Percentiles rank a stretch among this genome's conserved stretches.
These are phyloP conservation scores for Clavariopsis aquatica DNA, from an alignment of 495 filamentous ascomycete species.

Conservation along the genomic window DNA sequence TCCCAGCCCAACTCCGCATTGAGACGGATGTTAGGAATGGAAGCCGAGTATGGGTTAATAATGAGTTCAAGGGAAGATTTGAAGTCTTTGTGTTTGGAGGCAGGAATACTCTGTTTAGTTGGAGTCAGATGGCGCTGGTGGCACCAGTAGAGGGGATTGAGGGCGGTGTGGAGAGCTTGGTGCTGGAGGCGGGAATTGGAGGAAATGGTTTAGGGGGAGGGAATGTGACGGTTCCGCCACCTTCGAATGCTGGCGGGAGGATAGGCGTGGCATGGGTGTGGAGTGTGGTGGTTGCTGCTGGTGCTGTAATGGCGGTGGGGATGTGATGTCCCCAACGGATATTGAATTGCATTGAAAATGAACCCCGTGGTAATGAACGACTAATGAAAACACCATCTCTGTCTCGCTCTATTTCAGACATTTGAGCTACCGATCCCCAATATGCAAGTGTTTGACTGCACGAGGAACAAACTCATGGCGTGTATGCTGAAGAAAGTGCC, in stretches of 20 bases:
- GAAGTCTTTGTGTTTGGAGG: conserved; percentile 59
- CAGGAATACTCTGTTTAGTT: conserved; percentile 52
- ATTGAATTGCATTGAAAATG: too few species aligned
- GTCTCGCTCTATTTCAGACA: too few species aligned
- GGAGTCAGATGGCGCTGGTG: conserved; percentile 62
- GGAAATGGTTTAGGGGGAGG: conserved; percentile 9
- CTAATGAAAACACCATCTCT: too few species aligned
- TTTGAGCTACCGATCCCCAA: too few species aligned
- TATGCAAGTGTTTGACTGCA: too few species aligned
- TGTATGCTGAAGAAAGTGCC: too few species aligned
- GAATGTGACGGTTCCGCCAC: neutral
- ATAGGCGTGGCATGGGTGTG: neutral
- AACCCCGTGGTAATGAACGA: too few species aligned
- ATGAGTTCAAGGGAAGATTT: conserved; percentile 51
- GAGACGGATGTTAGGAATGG: conserved; percentile 48
- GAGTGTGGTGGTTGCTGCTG: neutral
- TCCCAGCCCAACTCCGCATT: conserved; percentile 42
- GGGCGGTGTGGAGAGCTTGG: conserved; percentile 40
- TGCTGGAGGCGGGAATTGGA: conserved; percentile 26
- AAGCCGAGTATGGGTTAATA: conserved; percentile 53
- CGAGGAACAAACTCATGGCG: too few species aligned
- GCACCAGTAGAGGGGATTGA: conserved; percentile 49
- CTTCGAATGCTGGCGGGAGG: neutral
- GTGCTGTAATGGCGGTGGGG: neutral
- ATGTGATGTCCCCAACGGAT: too few species aligned